phyloP scores from a whole-genome alignment of 495 filamentous ascomycete species.

The Parathielavia hyrcaniae region DNA sequence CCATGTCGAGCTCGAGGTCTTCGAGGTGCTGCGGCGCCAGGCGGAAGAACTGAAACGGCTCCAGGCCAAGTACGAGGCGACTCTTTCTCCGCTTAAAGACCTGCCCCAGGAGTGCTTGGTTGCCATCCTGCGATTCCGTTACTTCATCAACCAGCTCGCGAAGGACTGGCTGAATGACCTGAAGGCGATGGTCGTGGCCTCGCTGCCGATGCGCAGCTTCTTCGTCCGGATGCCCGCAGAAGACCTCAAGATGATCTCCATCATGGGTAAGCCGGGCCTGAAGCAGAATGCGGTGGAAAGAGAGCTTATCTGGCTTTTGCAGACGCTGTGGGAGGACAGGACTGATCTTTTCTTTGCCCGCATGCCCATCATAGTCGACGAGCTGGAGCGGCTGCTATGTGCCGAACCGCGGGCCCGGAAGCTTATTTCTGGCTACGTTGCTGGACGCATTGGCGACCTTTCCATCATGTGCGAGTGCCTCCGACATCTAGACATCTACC shows the following conservation, averaged over 20 bases:
- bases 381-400: slow-evolving; percentile 41
- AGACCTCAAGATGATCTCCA: background rate
- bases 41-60: slow-evolving; percentile 8
- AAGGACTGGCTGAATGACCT: slow-evolving; percentile 19
- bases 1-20: slow-evolving; percentile 14
- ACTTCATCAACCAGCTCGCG: slow-evolving; percentile 1
- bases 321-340: slow-evolving; percentile 24
- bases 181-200: slow-evolving; percentile 8
- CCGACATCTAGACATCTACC: slow-evolving; percentile 41
- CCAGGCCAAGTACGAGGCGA: slow-evolving; percentile 7
- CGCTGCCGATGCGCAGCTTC: slow-evolving; percentile 33
- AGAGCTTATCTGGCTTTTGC: slow-evolving; percentile 35
- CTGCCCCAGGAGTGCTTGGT: slow-evolving; percentile 15
- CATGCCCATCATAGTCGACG: slow-evolving; percentile 36
- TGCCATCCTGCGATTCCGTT: slow-evolving; percentile 14
- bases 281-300: slow-evolving; percentile 18
- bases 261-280: slow-evolving; percentile 5
- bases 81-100: slow-evolving; percentile 9
- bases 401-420: slow-evolving; percentile 31
- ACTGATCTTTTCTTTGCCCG: slow-evolving; percentile 26
- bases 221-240: slow-evolving; percentile 17
- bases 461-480: slow-evolving; percentile 39
- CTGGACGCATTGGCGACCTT: slow-evolving; percentile 37
- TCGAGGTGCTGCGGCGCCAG: slow-evolving; percentile 17
- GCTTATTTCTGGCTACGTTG: slow-evolving; percentile 37